Percentiles rank a stretch among this genome's conserved stretches.
phyloP scores from a whole-genome alignment of 1,284 basidiomycete genomes.

The Fomitiporia mediterranea region DNA sequence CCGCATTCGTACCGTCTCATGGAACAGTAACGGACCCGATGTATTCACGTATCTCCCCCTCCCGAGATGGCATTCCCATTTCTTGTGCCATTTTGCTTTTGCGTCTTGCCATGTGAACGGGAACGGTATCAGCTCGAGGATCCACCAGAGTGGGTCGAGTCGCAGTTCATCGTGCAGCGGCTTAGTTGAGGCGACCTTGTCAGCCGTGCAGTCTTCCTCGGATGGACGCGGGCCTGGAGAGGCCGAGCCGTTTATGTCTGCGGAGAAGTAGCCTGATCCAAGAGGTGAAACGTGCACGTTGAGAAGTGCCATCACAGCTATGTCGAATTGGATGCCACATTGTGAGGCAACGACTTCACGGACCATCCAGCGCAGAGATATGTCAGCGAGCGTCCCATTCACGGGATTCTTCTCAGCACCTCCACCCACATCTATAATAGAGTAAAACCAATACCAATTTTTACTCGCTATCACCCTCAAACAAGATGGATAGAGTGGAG shows the following conservation, averaged over 20 bases:
- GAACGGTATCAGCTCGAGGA: conserved; percentile 41
- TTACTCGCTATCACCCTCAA: background rate
- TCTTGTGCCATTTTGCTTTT: conserved; percentile 32
- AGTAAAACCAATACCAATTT: background rate
- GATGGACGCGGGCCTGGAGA: background rate
- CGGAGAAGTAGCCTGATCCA: background rate
- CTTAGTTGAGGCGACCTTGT: conserved; percentile 21
- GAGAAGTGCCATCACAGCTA: conserved; percentile 33
- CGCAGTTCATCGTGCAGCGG: conserved; percentile 35
- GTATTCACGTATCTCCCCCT: conserved; percentile 42
- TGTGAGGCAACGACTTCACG: conserved; percentile 42
- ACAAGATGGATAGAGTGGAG: conserved; percentile 12
- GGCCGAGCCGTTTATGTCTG: background rate
- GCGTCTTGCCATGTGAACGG: conserved; percentile 34
- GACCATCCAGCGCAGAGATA: conserved; percentile 72
- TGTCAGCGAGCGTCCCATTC: conserved; percentile 45
- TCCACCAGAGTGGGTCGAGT: conserved; percentile 33
- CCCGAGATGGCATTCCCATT: conserved; percentile 39
- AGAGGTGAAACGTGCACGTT: conserved; percentile 11
- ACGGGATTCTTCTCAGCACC: conserved; percentile 46
- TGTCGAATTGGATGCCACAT: conserved; percentile 52
- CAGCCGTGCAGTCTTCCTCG: conserved; percentile 1
- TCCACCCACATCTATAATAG: conserved; percentile 68
- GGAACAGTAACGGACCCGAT: conserved; percentile 40
- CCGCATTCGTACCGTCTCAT: conserved; percentile 47